A percentile compares a stretch with the other conserved stretches of the same genome.
Evolutionary conservation across 2,329 filamentous ascomycete genomes (phyloP).

Genomic region (Fusarium succisae): DNA sequence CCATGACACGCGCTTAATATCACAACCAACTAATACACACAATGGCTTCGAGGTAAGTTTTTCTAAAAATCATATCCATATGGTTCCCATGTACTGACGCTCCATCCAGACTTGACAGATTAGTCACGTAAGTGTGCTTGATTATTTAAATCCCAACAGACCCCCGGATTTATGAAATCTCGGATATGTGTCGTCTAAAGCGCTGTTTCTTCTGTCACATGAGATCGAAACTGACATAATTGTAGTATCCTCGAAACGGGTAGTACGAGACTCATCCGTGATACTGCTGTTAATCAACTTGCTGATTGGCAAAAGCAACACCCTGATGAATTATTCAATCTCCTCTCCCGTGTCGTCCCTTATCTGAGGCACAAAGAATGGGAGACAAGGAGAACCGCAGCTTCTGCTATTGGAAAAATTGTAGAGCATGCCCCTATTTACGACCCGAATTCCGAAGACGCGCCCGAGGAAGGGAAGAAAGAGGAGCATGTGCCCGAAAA

Average conservation of each 20-base stretch:
- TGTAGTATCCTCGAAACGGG: conserved; percentile 92
- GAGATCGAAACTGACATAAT: conserved; percentile 19
- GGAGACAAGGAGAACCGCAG: conserved; percentile 94
- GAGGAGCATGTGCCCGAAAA: conserved; percentile 47
- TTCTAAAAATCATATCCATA: neutral
- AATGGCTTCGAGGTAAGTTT: conserved; percentile 66
- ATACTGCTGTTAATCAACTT: conserved; percentile 95
- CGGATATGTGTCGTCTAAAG: neutral
- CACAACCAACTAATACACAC: conserved; percentile 49
- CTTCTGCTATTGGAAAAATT: conserved; percentile 94
- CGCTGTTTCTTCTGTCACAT: neutral
- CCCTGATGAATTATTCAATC: conserved; percentile 95
- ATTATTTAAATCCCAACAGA: neutral
- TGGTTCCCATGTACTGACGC: conserved; percentile 6
- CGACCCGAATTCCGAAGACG: conserved; percentile 85
- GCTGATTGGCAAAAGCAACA: conserved; percentile 98
- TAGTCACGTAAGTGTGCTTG: conserved; percentile 78
- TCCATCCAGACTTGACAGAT: conserved; percentile 75
- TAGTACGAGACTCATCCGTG: conserved; percentile 93
- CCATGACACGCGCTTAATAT: conserved; percentile 40
- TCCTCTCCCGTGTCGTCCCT: conserved; percentile 92
- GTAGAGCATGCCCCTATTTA: conserved; percentile 87
- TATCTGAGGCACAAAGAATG: conserved; percentile 95
- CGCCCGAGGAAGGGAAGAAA: conserved; percentile 54
- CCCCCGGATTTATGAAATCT: neutral